Base-by-base conservation (phyloP, 2,329 filamentous ascomycete species). In the Orbilia blumenaviensis region DNA sequence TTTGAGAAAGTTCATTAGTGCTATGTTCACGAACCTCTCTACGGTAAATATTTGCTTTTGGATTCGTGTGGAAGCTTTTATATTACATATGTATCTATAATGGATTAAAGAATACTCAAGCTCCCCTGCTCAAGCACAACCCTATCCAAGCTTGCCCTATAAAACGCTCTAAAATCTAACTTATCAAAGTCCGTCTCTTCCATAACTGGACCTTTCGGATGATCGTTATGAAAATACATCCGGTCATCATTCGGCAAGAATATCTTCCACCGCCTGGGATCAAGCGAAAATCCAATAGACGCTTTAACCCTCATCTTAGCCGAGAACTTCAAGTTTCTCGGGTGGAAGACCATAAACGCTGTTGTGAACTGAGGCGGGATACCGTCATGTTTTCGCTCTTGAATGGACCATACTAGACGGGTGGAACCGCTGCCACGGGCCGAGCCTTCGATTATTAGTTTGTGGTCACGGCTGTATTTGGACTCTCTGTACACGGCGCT, bases 261-360 rank as follows among this genome's bases (percentile, higher is more conserved):
- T 27, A 75, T 18, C 27, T 41, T 66, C 69, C 62, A 67, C 46
- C 69, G 42, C 21, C 54, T 67, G 1, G 63, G 62, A 67, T 75
- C 46, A n/a, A 75, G 34, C 16, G 69, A 67, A n/a, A 75, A 75
- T 7, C 69, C 69, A n/a, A 75, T 63, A 3, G 69, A 75, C 2
- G 62, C 69, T 32, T 41, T 61, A 1, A 67, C 63, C 4, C 21
- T 67, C 52, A 75, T 58, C 12, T 27, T 62, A 16, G 69, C 69
- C 7, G 62, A 62, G 36, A 75, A 75, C 18, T 68, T 67, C 10
- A 44, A 12, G 0, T 44, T 36, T 29, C 36, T 44, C 4, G 69
- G 69, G 23, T 75, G 69, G 36, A 75, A 75, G 1, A 75, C 63
- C 69, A 75, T 75, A 27, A 75, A 75, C 0, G 69, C 69, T 2